Evolutionary conservation across 2,329 filamentous ascomycete genomes (phyloP), one percentile per base, ranked within the genome.

Genomic region (Verticillium nonalfalfae): DNA sequence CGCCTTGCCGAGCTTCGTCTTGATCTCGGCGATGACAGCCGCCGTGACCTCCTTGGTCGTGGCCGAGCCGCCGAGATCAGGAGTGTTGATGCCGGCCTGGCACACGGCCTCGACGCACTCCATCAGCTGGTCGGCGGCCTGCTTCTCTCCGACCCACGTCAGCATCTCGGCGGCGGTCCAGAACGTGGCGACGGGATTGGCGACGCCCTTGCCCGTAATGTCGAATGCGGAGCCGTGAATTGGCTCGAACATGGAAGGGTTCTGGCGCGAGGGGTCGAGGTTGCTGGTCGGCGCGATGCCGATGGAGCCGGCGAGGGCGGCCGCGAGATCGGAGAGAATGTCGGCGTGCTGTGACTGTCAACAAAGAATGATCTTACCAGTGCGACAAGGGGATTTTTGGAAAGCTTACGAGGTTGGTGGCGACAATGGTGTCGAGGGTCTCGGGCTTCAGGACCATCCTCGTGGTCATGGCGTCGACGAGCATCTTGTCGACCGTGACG

Each of bases 211-310:
- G 5, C 83, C 82, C 0, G 80, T 80, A 58, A 85, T 85, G 63
- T 86, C 83, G 63, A 85, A 85, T 1, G 83, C 83, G 4, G 79
- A 82, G 1, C 83, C 83, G 66, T 85, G 83, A 59, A 86, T 85
- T 0, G 84, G 84, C 74, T 86, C 84, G 64, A 86, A 87, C 81
- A 86, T 85, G 59, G 78, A 81, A 65, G 84, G 66, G 72, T 84
- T 69, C 71, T 82, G 34, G 70, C 82, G 70, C 0, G 74, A 76
- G 1, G 88, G 87, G 65, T 90, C 87, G 1, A 90, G 76, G 66
- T 90, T 90, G 57, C 81, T 85, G 0, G 87, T 90, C 3, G 88
- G 87, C 3, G 88, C 88, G 62, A 91, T 90, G 9, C 89, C 88
- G 63, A 91, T 90, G 2, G 83, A 87, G 0, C 88, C 88, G 2